Percentiles rank a stretch among this genome's conserved stretches.
Conservation (phyloP, 164 flowering plant genomes). For the Litsea cubeba region DNA sequence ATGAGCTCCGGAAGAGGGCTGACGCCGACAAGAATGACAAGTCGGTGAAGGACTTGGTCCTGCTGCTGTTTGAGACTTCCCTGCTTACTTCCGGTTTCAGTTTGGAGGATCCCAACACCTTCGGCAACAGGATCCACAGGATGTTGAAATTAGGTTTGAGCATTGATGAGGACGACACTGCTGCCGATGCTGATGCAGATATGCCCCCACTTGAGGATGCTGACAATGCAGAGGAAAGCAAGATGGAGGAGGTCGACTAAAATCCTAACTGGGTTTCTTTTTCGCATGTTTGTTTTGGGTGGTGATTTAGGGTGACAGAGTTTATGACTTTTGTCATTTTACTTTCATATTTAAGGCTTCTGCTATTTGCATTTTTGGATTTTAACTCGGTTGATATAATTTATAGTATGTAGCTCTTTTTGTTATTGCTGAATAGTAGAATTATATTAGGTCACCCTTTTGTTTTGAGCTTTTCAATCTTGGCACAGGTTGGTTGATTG, state of each 20-base stretch:
- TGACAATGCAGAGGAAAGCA: slow-evolving; percentile 21
- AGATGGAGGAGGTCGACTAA: slow-evolving; percentile 29
- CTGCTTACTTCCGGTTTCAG: slow-evolving; percentile 20
- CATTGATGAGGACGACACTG: slow-evolving; percentile 16
- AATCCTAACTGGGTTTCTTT: neutral
- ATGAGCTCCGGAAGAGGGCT: slow-evolving; percentile 20
- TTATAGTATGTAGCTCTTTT: no score
- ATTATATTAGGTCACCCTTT: no score
- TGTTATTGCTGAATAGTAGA: no score
- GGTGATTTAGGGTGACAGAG: no score
- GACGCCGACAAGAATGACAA: slow-evolving; percentile 21
- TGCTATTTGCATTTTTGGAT: no score
- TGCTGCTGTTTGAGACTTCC: slow-evolving; percentile 19
- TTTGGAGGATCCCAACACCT: slow-evolving; percentile 20
- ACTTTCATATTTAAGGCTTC: no score
- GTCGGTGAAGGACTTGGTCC: slow-evolving; percentile 19
- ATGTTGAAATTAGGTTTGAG: slow-evolving; percentile 17
- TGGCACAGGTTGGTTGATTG: no score
- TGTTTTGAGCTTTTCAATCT: no score
- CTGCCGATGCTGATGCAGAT: slow-evolving; percentile 5
- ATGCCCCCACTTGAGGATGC: slow-evolving; percentile 20
- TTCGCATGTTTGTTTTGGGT: no score
- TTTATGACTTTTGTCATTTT: no score
- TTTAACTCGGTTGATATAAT: no score
- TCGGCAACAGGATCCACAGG: slow-evolving; percentile 16